These are phyloP conservation scores for Lactarius deliciosus DNA, from an alignment of 768 basidiomycete genomes.

Conservation along the genomic window DNA sequence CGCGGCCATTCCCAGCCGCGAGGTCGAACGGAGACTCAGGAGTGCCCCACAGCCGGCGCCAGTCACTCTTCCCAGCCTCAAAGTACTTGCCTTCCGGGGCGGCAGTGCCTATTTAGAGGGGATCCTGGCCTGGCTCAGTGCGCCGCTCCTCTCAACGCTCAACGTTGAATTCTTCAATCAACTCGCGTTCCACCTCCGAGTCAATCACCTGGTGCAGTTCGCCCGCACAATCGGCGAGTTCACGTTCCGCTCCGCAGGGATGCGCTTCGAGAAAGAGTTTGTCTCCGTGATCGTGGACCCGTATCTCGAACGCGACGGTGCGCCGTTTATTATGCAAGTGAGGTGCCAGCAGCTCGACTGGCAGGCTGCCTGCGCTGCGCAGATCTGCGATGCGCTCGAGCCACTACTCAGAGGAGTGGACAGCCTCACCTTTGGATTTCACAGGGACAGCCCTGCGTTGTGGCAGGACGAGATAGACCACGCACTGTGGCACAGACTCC, in stretches of 20 bases:
- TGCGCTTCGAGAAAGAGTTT: not conserved
- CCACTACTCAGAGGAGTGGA: not conserved
- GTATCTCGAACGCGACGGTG: no score
- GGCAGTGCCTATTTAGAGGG: not conserved
- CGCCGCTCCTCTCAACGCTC: not conserved
- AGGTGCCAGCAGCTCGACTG: not conserved
- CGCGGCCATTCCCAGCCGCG: not conserved
- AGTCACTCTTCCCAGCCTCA: not conserved
- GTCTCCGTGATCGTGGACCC: not conserved
- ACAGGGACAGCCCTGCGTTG: not conserved
- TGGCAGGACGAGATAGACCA: not conserved
- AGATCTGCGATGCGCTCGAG: constrained; percentile 6
- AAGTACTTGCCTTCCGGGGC: not conserved
- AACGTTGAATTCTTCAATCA: not conserved
- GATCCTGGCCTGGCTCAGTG: not conserved
- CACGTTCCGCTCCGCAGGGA: not conserved
- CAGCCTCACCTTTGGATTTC: constrained; percentile 4
- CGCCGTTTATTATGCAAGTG: constrained; percentile 5
- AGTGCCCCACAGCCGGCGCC: not conserved
- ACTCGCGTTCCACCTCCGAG: not conserved
- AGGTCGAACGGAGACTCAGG: not conserved
- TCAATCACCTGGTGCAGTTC: not conserved
- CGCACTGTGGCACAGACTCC: not conserved
- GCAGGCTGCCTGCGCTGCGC: not conserved
- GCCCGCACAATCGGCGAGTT: not conserved